Percentiles rank a stretch among this genome's conserved stretches.
Evolutionary conservation across 805 yeast species (phyloP).

Genomic region (Ogataea wickerhamii): DNA sequence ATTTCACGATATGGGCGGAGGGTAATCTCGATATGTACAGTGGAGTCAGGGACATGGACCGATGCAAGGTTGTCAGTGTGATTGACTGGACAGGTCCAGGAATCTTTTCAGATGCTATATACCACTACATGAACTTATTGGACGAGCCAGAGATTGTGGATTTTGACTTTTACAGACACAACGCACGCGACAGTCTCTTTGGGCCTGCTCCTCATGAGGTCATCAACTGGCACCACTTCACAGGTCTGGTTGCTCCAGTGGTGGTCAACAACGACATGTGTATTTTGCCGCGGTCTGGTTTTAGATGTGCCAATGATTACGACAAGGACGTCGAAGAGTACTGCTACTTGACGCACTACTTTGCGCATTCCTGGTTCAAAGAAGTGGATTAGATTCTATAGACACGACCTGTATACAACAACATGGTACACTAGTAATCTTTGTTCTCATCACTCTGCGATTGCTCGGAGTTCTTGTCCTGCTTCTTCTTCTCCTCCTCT

Average conservation of each 20-base stretch:
- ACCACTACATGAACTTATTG: constrained; percentile 42
- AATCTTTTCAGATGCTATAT: constrained; percentile 66
- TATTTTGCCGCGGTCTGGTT: constrained; percentile 17
- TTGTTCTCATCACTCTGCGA: too few relatives aligned
- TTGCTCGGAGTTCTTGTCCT: not conserved
- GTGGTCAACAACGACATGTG: constrained; percentile 20
- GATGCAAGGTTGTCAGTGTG: constrained; percentile 63
- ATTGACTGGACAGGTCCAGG: constrained; percentile 96
- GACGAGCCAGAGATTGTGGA: constrained; percentile 11
- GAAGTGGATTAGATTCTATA: not conserved
- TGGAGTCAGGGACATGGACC: constrained; percentile 33
- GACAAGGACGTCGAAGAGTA: constrained; percentile 27
- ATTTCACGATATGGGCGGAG: constrained; percentile 47
- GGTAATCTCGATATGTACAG: constrained; percentile 36
- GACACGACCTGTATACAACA: too few relatives aligned
- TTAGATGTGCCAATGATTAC: constrained; percentile 20
- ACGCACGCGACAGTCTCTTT: constrained; percentile 7
- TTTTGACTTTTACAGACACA: constrained; percentile 10
- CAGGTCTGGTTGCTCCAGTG: constrained; percentile 20
- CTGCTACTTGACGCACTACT: constrained; percentile 20
- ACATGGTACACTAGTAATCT: not conserved
- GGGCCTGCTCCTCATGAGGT: constrained; percentile 17
- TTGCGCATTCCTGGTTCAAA: constrained; percentile 14
- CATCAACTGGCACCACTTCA: constrained; percentile 20
- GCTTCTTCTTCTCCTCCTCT: constrained; percentile 1